Base-by-base conservation (phyloP, 2,329 filamentous ascomycete species). In the Fusarium sp. region DNA sequence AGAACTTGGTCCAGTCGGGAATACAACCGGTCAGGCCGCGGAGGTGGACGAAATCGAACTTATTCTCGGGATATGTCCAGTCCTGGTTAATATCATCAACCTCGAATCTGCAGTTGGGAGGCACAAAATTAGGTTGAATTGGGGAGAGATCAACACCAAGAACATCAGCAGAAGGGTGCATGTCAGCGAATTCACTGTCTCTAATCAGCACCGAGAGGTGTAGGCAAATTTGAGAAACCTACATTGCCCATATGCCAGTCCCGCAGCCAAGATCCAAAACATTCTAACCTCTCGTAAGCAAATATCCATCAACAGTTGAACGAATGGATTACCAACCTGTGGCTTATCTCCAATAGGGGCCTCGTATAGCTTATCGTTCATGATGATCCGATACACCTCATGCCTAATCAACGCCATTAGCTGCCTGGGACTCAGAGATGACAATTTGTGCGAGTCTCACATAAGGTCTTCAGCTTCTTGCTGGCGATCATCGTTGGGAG, bases 231-330 rank as follows among this genome's bases (percentile, higher is more conserved):
- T 20, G 4, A 16, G 18, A 3, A 10, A 4, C 50, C 13, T 16
- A 54, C 51, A 55, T 55, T 10, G 51, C 75, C 78, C 79, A 80
- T 50, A 78, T 77, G 70, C 79, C 79, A n/a, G 78, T 78, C 38
- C 79, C 79, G 10, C 74, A 76, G 44, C 79, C 79, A 23, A 80
- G 58, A 55, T 80, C 77, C 4, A 80, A 72, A 16, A 76, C 74
- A 9, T 27, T 31, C 64, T 67, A 20, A 6, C 3, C 3, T 44
- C 27, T 29, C 14, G 57, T 50, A n/a, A 58, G 29, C 18, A 5
- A 13, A 11, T 25, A 2, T 4, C 1, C 14, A 46, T 27, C 2
- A 3, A 10, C 8, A 16, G 1, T 14, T 25, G 2, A n/a, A 36
- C 1, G 5, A 1, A 11, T 27, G 1, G 3, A 3, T 1, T 14